Percentiles rank a stretch among this genome's conserved stretches.
Evolutionary conservation across 257 asterid genomes (phyloP).

Genomic region (Fraxinus quadrangulata): DNA sequence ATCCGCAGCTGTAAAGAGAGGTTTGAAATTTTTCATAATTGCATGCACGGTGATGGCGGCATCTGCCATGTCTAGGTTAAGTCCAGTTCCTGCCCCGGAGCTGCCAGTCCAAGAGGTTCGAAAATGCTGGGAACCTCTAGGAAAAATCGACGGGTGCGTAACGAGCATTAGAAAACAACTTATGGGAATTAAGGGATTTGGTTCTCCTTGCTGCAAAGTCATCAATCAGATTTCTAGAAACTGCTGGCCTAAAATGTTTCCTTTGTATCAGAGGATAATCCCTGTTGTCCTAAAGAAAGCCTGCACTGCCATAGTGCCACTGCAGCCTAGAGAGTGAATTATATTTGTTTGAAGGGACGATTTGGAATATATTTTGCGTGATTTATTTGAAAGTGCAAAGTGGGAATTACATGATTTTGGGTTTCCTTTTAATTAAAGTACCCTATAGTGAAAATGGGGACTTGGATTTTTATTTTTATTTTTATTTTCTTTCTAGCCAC

Average conservation of each 20-base stretch:
- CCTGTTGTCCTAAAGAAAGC: not conserved
- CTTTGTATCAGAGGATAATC: not conserved
- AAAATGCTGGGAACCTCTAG: not conserved
- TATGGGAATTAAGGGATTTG: not conserved
- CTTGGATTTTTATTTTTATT: too few relatives aligned
- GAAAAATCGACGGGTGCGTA: not conserved
- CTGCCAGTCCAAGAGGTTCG: not conserved
- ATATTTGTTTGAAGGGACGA: too few relatives aligned
- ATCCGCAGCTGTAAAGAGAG: not conserved
- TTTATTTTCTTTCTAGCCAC: too few relatives aligned
- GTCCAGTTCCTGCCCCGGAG: not conserved
- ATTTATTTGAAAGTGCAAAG: too few relatives aligned
- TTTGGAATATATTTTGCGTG: too few relatives aligned
- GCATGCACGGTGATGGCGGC: not conserved
- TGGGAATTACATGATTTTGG: too few relatives aligned
- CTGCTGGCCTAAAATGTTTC: not conserved
- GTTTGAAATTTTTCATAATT: not conserved
- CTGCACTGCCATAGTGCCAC: not conserved
- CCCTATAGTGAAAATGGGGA: too few relatives aligned
- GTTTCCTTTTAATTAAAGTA: too few relatives aligned
- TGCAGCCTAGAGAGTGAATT: too few relatives aligned
- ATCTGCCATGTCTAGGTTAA: not conserved
- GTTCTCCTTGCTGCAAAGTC: not conserved
- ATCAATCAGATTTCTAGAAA: too few relatives aligned
- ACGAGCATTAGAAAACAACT: not conserved